Evolutionary conservation across 257 asterid genomes (phyloP), one percentile per base, ranked within the genome.

Genomic region (Forsythia suspensa): DNA sequence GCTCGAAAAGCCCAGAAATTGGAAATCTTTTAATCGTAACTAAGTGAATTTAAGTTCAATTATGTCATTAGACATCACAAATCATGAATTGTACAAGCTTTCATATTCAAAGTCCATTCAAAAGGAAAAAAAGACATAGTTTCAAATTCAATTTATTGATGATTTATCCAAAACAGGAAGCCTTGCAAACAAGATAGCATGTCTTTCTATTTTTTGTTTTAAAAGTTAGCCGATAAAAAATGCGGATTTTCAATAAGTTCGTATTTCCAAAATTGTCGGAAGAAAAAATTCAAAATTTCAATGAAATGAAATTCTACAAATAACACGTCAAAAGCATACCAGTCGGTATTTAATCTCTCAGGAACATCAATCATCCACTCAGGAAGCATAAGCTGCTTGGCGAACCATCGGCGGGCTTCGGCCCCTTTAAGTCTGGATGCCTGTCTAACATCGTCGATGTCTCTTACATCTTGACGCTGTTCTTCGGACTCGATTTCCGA

Each of bases 361-460:
- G 99, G 99, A 37, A 94, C 91, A 77, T 94, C 98, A 39, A 96
- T 88, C 97, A 92, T 96, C 97, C 98, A 91, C 76, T 96, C 99
- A 5, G 98, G 97, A 37, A 94, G 92, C 99, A 96, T 92, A 78
- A 94, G 96, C 88, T 94, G 99, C 92, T 90, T 96, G 2, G 98
- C 91, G 76, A 94, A 96, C 97, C 98, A 91, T 57, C 82, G 87
- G 66, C 98, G 95, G 70, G 97, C 97, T 66, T 94, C 97, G 10
- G 84, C 76, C 72, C 99, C 97, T 86, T 83, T 90, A 6, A 92
- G 84, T 61, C 78, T 85, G 66, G 96, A 86, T 18, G 97, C 94
- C 61, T 94, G 88, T 18, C 91, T 88, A 52, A 91, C 86, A 79
- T 93, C 97, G 74, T 71, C 74, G 10, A 42, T 37, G 21, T 79